A percentile compares a stretch with the other conserved stretches of the same genome.
Conservation (phyloP, 169 alveolate genomes). For the Plasmodium gallinaceum region DNA sequence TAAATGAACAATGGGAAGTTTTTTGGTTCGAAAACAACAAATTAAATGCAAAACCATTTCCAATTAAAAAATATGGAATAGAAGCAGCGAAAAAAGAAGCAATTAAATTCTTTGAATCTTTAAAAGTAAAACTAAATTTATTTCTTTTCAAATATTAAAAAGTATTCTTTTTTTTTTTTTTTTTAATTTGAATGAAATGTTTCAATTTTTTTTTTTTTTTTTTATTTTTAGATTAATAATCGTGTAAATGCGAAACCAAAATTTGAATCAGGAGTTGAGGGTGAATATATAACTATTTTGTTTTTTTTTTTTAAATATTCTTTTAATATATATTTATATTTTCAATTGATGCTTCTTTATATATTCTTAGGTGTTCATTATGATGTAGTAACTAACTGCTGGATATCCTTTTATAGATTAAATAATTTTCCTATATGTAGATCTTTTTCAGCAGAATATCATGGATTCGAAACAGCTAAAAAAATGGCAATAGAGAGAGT, state of each 20-base stretch:
- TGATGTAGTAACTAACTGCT: slow-evolving; percentile 66
- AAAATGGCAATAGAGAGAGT: slow-evolving; percentile 64
- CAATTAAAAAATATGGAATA: slow-evolving; percentile 84
- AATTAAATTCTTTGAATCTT: slow-evolving; percentile 78
- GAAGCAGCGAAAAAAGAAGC: slow-evolving; percentile 83
- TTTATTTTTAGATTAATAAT: slow-evolving; percentile 16
- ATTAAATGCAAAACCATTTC: slow-evolving; percentile 86
- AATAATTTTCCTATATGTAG: slow-evolving; percentile 70
- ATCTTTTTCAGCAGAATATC: slow-evolving; percentile 75
- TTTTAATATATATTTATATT: neutral
- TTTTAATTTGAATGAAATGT: neutral
- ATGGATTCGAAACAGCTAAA: slow-evolving; percentile 76
- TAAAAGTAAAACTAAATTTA: slow-evolving; percentile 61
- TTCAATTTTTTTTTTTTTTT: neutral
- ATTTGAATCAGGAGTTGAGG: slow-evolving; percentile 63
- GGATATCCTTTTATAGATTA: slow-evolving; percentile 60
- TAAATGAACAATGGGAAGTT: slow-evolving; percentile 89
- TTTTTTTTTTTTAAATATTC: neutral
- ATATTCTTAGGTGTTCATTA: slow-evolving; percentile 53
- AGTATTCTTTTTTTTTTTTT: neutral
- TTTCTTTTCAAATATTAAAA: neutral
- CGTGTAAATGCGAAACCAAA: slow-evolving; percentile 46
- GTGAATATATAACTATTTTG: slow-evolving; percentile 2
- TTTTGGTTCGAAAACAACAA: slow-evolving; percentile 85
- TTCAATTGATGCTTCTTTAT: neutral